Evolutionary conservation across 768 basidiomycete genomes (phyloP), one percentile per base, ranked within the genome.

Genomic region (Inosperma sp.): DNA sequence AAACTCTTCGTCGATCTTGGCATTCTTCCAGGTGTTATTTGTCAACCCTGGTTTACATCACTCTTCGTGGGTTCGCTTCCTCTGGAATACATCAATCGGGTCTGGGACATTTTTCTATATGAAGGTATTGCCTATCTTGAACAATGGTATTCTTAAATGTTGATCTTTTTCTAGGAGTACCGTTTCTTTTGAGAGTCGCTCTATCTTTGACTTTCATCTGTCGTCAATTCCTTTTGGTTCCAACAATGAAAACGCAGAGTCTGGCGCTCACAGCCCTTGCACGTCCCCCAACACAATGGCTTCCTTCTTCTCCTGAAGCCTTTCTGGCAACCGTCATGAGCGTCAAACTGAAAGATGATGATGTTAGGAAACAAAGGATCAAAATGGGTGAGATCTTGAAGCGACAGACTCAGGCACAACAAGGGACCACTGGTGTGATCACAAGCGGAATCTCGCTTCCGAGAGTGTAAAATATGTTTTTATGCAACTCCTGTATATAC

Each of bases 61-160:
- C 61, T 91, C 13, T 92, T 90, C 48, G 83, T 82, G 1, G 80
- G 81, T 8, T 74, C 74, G 1, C 72, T 91, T 12, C 84, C 89
- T 0, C 62, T 70, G 0, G 80, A 84, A 2, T 80, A 82, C 58
- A 67, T 89, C 13, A 79, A 84, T 51, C 75, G 90, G 22, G 76
- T 89, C 10, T 92, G 90, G 89, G 90, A 91, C 61, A 62, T 92
- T 3, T 91, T 91, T 61, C 65, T 92, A 16, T 87, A 77, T 55
- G 89, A 92, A 68, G 89, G 88, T 88, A 62, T 22, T 71, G 52
- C 7, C 2, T 12, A 10, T 19, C n/a, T 30, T 8, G 17, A n/a
- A 27, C 23, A 19, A 2, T 16, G 26, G 8, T 17, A 6, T 16
- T 31, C 10, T 6, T 17, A n/a, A 43, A 7, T 33, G 43, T 6